Percentiles rank a stretch among this genome's conserved stretches.
phyloP scores from a whole-genome alignment of 306 rosid species.

The Pterocarpus santalinus region DNA sequence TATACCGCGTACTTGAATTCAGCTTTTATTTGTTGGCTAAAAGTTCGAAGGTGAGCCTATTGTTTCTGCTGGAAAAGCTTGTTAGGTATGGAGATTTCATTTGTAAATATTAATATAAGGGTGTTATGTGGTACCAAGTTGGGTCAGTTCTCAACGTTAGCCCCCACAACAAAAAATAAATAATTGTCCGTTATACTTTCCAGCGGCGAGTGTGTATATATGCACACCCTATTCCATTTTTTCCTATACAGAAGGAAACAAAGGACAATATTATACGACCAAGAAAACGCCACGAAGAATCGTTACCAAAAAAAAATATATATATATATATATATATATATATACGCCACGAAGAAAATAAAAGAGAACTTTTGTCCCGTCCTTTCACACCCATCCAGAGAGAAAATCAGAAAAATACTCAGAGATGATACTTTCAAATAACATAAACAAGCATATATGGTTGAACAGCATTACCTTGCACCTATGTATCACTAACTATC shows the following conservation, averaged over 20 bases:
- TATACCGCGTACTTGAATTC: background rate
- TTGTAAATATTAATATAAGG: background rate
- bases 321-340: no score
- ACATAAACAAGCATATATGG: background rate
- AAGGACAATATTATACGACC: background rate
- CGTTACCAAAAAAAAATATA: no score
- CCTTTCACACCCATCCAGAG: background rate
- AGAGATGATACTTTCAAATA: background rate
- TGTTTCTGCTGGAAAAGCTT: background rate
- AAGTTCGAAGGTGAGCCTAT: background rate
- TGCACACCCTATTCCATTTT: background rate
- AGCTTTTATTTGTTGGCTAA: constrained; percentile 15
- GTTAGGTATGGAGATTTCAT: constrained; percentile 2
- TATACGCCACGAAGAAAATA: background rate
- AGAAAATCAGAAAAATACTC: background rate
- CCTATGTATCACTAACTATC: background rate
- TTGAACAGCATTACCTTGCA: background rate
- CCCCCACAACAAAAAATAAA: background rate
- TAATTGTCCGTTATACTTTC: background rate
- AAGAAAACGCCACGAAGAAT: no score
- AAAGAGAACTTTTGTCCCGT: background rate
- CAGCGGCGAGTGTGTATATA: background rate
- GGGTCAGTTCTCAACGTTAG: background rate
- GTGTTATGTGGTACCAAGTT: background rate
- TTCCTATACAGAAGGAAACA: background rate